A percentile compares a stretch with the other conserved stretches of the same genome.
Evolutionary conservation across 345 rosid species (phyloP).

Genomic region (Rhodomyrtus tomentosa): DNA sequence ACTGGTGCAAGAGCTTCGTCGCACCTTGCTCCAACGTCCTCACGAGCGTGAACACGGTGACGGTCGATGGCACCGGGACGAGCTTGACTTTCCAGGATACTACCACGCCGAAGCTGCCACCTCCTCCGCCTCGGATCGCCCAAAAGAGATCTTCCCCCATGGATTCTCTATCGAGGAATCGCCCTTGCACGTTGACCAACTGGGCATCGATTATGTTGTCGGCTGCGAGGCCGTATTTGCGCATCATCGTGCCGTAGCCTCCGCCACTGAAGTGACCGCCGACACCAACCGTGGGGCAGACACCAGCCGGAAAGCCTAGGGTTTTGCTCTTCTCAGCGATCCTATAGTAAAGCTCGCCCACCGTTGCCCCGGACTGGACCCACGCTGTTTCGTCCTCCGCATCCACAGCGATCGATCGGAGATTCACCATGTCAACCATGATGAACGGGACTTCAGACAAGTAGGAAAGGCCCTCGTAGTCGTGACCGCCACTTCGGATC

Average conservation of each 20-base stretch:
- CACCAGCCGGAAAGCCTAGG: not conserved
- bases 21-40: not conserved
- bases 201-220: not conserved
- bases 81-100: not conserved
- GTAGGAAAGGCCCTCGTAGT: not conserved
- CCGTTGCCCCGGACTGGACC: not conserved
- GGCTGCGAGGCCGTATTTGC: not conserved
- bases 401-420: not conserved
- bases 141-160: not conserved
- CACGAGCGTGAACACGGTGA: not conserved
- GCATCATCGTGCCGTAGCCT: not conserved
- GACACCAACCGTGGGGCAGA: not conserved
- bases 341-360: not conserved
- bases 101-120: not conserved
- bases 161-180: not conserved
- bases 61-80: not conserved
- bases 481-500: not conserved
- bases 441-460: not conserved
- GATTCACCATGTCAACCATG: not conserved
- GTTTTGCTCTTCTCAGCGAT: not conserved
- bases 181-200: not conserved
- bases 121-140: not conserved
- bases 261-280: not conserved
- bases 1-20: not conserved
- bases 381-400: not conserved